phyloP scores from a whole-genome alignment of 2,329 filamentous ascomycete genomes.

The Alternaria dauci region DNA sequence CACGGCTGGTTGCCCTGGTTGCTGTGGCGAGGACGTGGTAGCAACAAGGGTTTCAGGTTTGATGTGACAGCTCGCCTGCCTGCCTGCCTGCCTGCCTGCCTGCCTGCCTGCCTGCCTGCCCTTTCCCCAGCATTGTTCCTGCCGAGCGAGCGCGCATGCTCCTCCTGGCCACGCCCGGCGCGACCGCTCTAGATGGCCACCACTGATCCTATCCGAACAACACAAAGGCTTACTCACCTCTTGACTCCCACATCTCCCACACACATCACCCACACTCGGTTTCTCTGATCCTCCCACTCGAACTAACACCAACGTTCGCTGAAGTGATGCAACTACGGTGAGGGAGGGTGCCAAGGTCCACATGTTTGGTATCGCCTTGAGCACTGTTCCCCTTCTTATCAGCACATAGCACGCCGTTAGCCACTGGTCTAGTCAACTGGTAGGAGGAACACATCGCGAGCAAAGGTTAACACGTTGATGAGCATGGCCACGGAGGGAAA shows the following conservation, averaged over 20 bases:
- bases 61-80: slow-evolving; percentile 15
- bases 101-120: slow-evolving; percentile 1
- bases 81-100: slow-evolving; percentile 1
- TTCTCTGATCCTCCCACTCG: background rate
- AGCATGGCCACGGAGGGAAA: background rate
- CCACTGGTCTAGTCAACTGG: background rate
- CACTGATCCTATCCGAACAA: background rate
- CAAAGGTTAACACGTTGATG: background rate
- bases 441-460: background rate
- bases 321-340: background rate
- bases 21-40: background rate
- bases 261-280: background rate
- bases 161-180: background rate
- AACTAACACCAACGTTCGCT: background rate
- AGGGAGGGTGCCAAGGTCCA: background rate
- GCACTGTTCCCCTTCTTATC: background rate
- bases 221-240: too few species aligned
- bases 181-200: background rate
- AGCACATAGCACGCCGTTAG: background rate
- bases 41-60: slow-evolving; percentile 17
- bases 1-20: background rate
- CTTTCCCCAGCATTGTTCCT: slow-evolving; percentile 10
- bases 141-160: slow-evolving; percentile 1
- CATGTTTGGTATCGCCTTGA: background rate
- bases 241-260: background rate